Evolutionary conservation across 306 rosid species (phyloP), one percentile per base, ranked within the genome.

Genomic region (Sicyos baderoa): DNA sequence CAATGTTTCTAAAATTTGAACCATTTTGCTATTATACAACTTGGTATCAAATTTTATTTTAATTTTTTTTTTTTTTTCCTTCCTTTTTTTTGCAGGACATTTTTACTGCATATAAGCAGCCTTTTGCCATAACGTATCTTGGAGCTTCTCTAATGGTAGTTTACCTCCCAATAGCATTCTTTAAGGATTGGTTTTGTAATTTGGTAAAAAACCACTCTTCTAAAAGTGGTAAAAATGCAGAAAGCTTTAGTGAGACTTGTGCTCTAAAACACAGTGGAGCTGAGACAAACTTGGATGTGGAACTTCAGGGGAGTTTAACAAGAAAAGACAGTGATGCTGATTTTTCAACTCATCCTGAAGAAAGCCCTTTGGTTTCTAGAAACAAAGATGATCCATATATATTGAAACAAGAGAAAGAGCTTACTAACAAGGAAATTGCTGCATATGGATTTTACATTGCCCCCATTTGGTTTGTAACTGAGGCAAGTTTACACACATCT

Each of bases 121-220:
- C 99, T 56, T 94, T 93, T 81, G 99, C 91, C 5, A 83, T 94
- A 79, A 90, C 99, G 16, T 94, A 94, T 80, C 97, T 94, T 15
- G 99, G 99, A 82, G 99, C 91, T 78, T 94, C 97, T 75, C 97
- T 94, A 76, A 81, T 94, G 97, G 95, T 94, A 83, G 91, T 94
- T 75, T 94, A 90, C 88, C 88, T 94, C 76, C 99, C 99, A 72
- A 55, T 94, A 85, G 90, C 96, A 62, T 88, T 86, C 80, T 63
- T 90, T 72, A 94, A 94, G 95, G 97, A 94, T 80, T 94, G 91
- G 84, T 76, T 94, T n/a, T 86, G 76, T 77, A 88, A 71, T 72
- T 79, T 83, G 50, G 77, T 88, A 77, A 81, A 76, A 75, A 76
- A 19, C 62, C 84, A 68, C 65, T 84, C 95, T 82, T 87, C 87